Evolutionary conservation across 495 filamentous ascomycete genomes (phyloP), one percentile per base, ranked within the genome.

Genomic region (Aspergillus saccharolyticus): DNA sequence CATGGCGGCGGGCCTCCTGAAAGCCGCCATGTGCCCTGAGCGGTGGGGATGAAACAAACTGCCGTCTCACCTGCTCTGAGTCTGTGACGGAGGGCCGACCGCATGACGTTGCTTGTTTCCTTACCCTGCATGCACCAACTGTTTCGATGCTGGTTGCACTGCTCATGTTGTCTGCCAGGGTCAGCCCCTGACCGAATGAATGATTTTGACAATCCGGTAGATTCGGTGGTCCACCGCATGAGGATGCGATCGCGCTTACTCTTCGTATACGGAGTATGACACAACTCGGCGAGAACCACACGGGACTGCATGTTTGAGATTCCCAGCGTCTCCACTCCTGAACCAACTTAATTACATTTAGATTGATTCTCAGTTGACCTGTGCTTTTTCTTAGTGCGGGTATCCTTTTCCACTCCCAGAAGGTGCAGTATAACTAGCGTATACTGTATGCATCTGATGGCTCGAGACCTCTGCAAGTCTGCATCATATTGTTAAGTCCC

Each of bases 41-140:
- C 30, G 45, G 63, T 58, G 60, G 63, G 46, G 47, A 59, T 63
- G 63, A 66, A 63, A 61, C 63, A 60, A 45, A 22, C 24, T 50
- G 47, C 47, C 47, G 47, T 50, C 47, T 50, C 47, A 50, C 21
- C 24, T 50, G 47, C n/a, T 22, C 22, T 14, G 15, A 24, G 14
- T 17, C 16, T 15, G 39, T 54, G 52, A 54, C 44, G 47, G 47
- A 17, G 17, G 22, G 17, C n/a, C n/a, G 15, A 16, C n/a, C 22
- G 47, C 47, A 50, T 50, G 47, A 50, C 47, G 47, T 50, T 28
- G 47, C 47, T 24, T n/a, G n/a, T 30, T 15, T 17, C 30, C 28
- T 12, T 12, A 2, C 12, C 12, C 10, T 12, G 25, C 25, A 28
- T 39, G 33, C 33, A 39, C 25, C 4, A 10, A 30, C 10, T 10